These are phyloP conservation scores for Fusarium virguliforme DNA, from an alignment of 2,329 filamentous ascomycete genomes.

Conservation along the genomic window DNA sequence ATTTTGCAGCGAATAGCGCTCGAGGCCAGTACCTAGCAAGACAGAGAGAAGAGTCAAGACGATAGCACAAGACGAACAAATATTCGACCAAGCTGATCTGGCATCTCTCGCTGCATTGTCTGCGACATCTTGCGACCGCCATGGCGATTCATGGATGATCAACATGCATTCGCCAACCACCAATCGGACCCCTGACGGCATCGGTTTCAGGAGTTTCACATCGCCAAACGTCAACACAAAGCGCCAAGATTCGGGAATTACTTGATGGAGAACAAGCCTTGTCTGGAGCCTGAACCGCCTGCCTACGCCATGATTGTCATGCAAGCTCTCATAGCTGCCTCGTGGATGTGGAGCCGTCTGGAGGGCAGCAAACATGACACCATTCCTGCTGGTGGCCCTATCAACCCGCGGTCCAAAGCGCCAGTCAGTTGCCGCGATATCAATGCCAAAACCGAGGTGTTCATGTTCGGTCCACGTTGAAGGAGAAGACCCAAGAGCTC, in stretches of 20 bases:
- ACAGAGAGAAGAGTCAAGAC: conserved; percentile 69
- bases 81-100: conserved; percentile 64
- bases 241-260: conserved; percentile 19
- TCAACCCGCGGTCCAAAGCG: conserved; percentile 16
- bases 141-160: conserved; percentile 44
- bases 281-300: conserved; percentile 16
- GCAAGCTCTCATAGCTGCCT: conserved; percentile 29
- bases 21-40: conserved; percentile 76
- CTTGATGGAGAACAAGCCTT: conserved; percentile 20
- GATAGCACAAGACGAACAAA: conserved; percentile 77
- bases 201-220: conserved; percentile 29
- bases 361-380: conserved; percentile 7
- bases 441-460: conserved; percentile 12
- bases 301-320: conserved; percentile 32
- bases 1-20: conserved; percentile 73
- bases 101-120: conserved; percentile 60
- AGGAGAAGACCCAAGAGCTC: conserved; percentile 10
- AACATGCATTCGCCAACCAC: conserved; percentile 38
- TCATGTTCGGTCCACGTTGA: conserved; percentile 19
- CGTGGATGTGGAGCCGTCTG: conserved; percentile 13
- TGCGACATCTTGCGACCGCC: conserved; percentile 55
- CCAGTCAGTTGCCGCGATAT: conserved; percentile 9
- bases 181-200: conserved; percentile 23
- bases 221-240: conserved; percentile 24
- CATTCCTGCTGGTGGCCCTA: conserved; percentile 10